A percentile compares a stretch with the other conserved stretches of the same genome.
phyloP scores from a whole-genome alignment of 257 asterid species.

The Perilla frutescens region DNA sequence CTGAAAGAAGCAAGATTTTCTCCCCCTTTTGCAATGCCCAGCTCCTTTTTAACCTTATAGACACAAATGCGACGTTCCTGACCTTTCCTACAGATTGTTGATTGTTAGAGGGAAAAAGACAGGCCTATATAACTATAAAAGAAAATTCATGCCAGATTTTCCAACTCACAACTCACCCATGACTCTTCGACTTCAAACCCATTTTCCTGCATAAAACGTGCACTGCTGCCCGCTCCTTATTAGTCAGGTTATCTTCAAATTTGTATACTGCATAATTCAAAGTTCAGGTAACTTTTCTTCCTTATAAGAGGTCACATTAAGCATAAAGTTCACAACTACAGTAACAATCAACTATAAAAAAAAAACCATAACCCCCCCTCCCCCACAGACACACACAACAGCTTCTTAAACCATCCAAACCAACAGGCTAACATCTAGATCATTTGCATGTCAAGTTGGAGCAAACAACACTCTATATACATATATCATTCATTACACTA shows the following conservation, averaged over 20 bases:
- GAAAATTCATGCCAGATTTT: background rate
- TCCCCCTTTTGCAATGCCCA: slow-evolving; percentile 36
- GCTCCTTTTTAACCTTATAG: slow-evolving; percentile 51
- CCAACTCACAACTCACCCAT: slow-evolving; percentile 59
- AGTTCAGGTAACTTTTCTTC: slow-evolving; percentile 25
- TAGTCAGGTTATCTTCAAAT: slow-evolving; percentile 56
- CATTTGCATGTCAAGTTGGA: background rate
- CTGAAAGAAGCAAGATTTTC: slow-evolving; percentile 54
- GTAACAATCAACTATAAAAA: background rate
- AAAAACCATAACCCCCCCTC: background rate
- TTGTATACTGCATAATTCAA: slow-evolving; percentile 60
- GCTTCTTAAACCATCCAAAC: background rate
- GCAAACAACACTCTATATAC: background rate
- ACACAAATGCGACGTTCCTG: slow-evolving; percentile 61
- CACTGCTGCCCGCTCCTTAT: slow-evolving; percentile 68
- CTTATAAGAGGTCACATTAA: slow-evolving; percentile 4
- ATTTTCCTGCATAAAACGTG: slow-evolving; percentile 60
- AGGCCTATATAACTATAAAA: background rate
- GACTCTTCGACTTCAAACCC: slow-evolving; percentile 80
- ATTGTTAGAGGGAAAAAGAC: slow-evolving; percentile 28
- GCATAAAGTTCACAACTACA: slow-evolving; percentile 12
- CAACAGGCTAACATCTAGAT: background rate
- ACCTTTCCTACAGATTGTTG: slow-evolving; percentile 57
- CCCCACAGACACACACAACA: background rate
- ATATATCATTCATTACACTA: background rate